Evolutionary conservation across 495 filamentous ascomycete genomes (phyloP).

Genomic region (Aspergillus kassunensis): DNA sequence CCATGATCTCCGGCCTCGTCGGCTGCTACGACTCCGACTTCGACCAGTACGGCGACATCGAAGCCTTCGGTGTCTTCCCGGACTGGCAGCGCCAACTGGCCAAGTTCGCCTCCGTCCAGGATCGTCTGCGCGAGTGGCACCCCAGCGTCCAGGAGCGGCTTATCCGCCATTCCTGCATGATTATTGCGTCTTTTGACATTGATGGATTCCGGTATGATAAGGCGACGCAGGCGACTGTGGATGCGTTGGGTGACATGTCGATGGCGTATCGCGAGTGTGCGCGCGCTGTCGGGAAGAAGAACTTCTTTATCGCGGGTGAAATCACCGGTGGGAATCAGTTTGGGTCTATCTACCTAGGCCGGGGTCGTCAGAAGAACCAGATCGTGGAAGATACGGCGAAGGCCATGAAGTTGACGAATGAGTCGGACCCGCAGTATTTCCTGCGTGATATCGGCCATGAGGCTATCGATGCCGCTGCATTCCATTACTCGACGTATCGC

Average conservation of each 20-base stretch:
- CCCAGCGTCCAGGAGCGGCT: slow-evolving; percentile 56
- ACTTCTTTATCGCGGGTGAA: slow-evolving; percentile 63
- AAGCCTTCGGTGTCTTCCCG: slow-evolving; percentile 66
- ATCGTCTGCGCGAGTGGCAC: slow-evolving; percentile 67
- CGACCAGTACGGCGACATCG: slow-evolving; percentile 65
- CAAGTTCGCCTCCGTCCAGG: slow-evolving; percentile 73
- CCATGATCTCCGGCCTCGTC: slow-evolving; percentile 38
- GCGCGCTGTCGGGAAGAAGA: slow-evolving; percentile 49
- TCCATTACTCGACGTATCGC: slow-evolving; percentile 68
- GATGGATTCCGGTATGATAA: slow-evolving; percentile 71
- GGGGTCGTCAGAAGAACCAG: slow-evolving; percentile 55
- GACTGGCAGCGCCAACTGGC: slow-evolving; percentile 66
- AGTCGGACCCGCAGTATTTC: slow-evolving; percentile 43
- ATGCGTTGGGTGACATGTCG: slow-evolving; percentile 56
- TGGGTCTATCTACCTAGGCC: slow-evolving; percentile 62
- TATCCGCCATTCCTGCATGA: slow-evolving; percentile 63
- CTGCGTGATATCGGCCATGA: slow-evolving; percentile 52
- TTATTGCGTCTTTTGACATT: slow-evolving; percentile 57
- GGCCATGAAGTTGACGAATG: slow-evolving; percentile 43
- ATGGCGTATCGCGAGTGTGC: slow-evolving; percentile 53
- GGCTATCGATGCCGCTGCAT: slow-evolving; percentile 63
- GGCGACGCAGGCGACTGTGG: slow-evolving; percentile 59
- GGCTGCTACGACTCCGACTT: slow-evolving; percentile 69
- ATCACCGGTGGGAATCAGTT: slow-evolving; percentile 60
- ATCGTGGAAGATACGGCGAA: slow-evolving; percentile 34